Conservation (phyloP, 2,329 filamentous ascomycete species). For the Pseudogymnoascus sp. region DNA sequence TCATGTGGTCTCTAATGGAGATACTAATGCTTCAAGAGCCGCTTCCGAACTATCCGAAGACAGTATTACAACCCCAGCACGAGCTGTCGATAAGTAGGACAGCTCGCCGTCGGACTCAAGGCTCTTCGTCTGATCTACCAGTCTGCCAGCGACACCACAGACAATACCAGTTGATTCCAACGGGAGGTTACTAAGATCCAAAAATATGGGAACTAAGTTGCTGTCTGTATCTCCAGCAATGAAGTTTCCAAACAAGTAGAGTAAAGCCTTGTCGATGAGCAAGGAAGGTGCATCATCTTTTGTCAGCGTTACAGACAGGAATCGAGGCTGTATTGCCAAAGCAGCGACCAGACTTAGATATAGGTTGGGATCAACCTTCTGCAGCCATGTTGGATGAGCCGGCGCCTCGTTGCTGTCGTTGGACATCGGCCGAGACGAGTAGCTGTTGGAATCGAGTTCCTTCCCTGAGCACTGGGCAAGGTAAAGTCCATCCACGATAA, state of each 20-base stretch:
- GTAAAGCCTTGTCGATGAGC: constrained; percentile 60
- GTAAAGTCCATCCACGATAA: constrained; percentile 58
- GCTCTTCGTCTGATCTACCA: constrained; percentile 61
- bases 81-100: constrained; percentile 82
- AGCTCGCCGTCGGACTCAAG: constrained; percentile 45
- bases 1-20: not conserved
- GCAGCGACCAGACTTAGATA: constrained; percentile 56
- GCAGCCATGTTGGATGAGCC: constrained; percentile 42
- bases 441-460: constrained; percentile 23
- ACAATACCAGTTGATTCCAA: constrained; percentile 91
- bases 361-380: constrained; percentile 53
- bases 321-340: constrained; percentile 53
- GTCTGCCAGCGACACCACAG: constrained; percentile 77
- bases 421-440: constrained; percentile 30
- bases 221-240: constrained; percentile 68
- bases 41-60: constrained; percentile 63
- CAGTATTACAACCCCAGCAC: constrained; percentile 83
- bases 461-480: constrained; percentile 76
- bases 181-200: constrained; percentile 73
- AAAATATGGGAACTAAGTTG: constrained; percentile 73
- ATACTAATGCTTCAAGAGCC: constrained; percentile 53
- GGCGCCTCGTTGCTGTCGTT: constrained; percentile 27
- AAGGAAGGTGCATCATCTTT: constrained; percentile 67
- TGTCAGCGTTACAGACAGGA: constrained; percentile 66
- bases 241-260: constrained; percentile 60